Evolutionary conservation across 75 land plant genomes (phyloP), one percentile per base, ranked within the genome.

Genomic region (Selaginella tamariscina): DNA sequence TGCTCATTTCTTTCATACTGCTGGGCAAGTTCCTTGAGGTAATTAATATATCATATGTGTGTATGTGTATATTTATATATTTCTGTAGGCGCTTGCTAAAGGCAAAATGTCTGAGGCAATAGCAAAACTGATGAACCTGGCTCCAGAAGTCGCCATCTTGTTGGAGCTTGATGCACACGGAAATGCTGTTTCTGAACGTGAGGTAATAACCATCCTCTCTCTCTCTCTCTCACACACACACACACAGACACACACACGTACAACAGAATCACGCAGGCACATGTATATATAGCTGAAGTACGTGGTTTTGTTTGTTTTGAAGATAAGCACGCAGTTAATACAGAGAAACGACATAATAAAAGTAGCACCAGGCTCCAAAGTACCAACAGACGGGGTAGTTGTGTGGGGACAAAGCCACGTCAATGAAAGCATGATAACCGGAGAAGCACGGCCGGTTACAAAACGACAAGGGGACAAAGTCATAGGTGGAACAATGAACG

Each of bases 401-500:
- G 66, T 79, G 27, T 77, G 80, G 79, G 97, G 97, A 1, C 87
- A 88, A 63, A 86, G 90, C 33, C 78, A 86, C 79, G 86, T 92
- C 0, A 92, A 92, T 72, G 97, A 92, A 73, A 92, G 97, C 73
- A 92, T 92, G 97, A 82, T 92, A 0, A 92, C 97, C 29, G 97
- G 97, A 31, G 97, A 92, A 59, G 67, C 94, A 2, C 68, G 71
- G 27, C 95, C 97, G 21, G 81, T 92, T 26, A 78, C 81, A 27
- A 92, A 92, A 74, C 78, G 74, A 32, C 73, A 76, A 54, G 97
- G 84, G 39, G 95, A 88, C 67, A 87, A 77, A 77, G 95, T 92
- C 15, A 92, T 86, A 33, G 94, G 94, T 29, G 97, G 97, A 22
- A 88, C 97, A 0, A 72, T 92, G 78, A 92, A 92, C 75, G 84